Percentiles rank a stretch among this genome's conserved stretches.
Evolutionary conservation across 2,329 filamentous ascomycete genomes (phyloP).

Genomic region (Microsporum canis): DNA sequence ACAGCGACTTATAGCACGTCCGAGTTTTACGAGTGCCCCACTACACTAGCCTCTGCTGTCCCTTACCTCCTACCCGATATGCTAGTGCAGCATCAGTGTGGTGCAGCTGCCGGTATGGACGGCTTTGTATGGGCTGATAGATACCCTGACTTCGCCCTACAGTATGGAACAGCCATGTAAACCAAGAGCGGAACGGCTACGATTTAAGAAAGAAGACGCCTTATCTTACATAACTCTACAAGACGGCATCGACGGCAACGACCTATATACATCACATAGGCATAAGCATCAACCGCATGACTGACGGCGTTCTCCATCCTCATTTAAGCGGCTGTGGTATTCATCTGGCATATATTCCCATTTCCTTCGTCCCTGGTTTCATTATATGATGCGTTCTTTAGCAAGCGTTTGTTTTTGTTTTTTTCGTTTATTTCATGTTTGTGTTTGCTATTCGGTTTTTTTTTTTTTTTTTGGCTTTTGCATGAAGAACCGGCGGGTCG

Average conservation of each 20-base stretch:
- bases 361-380: slow-evolving; percentile 23
- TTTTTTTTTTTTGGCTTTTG: slow-evolving; percentile 21
- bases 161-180: slow-evolving; percentile 70
- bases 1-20: slow-evolving; percentile 50
- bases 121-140: slow-evolving; percentile 71
- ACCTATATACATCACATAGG: neutral
- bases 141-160: slow-evolving; percentile 66
- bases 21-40: slow-evolving; percentile 68
- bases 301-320: slow-evolving; percentile 43
- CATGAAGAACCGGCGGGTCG: slow-evolving; percentile 39
- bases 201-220: slow-evolving; percentile 11
- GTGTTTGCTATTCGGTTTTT: slow-evolving; percentile 1
- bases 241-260: slow-evolving; percentile 21
- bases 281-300: slow-evolving; percentile 37
- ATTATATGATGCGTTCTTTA: slow-evolving; percentile 35
- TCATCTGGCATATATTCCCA: slow-evolving; percentile 27
- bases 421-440: slow-evolving; percentile 28
- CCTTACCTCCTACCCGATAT: slow-evolving; percentile 75
- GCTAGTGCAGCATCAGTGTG: slow-evolving; percentile 70
- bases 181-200: slow-evolving; percentile 20
- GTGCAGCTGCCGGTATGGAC: slow-evolving; percentile 62
- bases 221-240: slow-evolving; percentile 21
- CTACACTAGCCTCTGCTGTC: slow-evolving; percentile 53
- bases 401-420: slow-evolving; percentile 36
- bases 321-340: slow-evolving; percentile 30